Percentiles rank a stretch among this genome's conserved stretches.
Conservation (phyloP, 495 filamentous ascomycete genomes). For the Cercophora scortea region DNA sequence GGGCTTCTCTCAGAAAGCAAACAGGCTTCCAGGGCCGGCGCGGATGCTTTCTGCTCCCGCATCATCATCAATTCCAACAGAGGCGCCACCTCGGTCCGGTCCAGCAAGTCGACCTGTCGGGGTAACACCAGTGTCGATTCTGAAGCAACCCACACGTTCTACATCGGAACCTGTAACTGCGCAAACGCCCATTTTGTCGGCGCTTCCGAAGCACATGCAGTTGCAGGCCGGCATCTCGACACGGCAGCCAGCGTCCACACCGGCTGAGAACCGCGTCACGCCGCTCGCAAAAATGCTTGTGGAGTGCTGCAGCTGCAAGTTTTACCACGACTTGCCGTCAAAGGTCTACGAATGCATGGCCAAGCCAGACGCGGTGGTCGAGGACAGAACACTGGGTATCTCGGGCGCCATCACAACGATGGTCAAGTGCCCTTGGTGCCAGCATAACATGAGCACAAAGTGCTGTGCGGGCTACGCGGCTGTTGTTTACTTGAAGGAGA, state of each 20-base stretch:
- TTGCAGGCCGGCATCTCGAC: slow-evolving; percentile 10
- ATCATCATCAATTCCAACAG: not conserved
- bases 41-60: not conserved
- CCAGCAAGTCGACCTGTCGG: slow-evolving; percentile 2
- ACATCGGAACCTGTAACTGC: slow-evolving; percentile 2
- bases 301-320: slow-evolving; percentile 73
- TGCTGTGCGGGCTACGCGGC: slow-evolving; percentile 72
- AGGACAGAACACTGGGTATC: slow-evolving; percentile 38
- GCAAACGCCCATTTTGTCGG: slow-evolving; percentile 7
- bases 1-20: too few relatives aligned
- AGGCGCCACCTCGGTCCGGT: not conserved
- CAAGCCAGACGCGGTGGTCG: slow-evolving; percentile 48
- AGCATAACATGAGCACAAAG: slow-evolving; percentile 60
- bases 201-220: slow-evolving; percentile 27
- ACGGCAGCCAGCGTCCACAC: slow-evolving; percentile 2
- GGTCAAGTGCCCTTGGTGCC: slow-evolving; percentile 71
- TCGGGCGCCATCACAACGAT: slow-evolving; percentile 47
- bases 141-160: slow-evolving; percentile 17
- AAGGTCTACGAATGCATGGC: slow-evolving; percentile 68
- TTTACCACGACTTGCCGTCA: slow-evolving; percentile 74
- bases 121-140: slow-evolving; percentile 17
- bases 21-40: not conserved
- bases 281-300: slow-evolving; percentile 69
- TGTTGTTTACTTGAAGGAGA: slow-evolving; percentile 60
- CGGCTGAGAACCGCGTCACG: slow-evolving; percentile 4